Evolutionary conservation across 805 yeast genomes (phyloP).

Genomic region (Metschnikowia similis): DNA sequence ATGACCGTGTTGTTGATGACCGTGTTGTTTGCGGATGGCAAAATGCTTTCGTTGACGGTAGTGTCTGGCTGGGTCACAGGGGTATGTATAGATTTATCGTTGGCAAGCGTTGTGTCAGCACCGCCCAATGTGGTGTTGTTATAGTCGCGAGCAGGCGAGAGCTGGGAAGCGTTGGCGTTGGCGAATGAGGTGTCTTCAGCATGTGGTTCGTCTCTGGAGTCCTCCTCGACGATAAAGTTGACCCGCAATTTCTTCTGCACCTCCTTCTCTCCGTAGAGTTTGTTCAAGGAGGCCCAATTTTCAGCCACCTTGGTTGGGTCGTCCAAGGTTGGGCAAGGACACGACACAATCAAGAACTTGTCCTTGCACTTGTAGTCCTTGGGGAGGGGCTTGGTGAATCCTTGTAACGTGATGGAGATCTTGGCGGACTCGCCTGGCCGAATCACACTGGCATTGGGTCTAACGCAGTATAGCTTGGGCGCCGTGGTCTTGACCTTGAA

Average conservation of each 20-base stretch:
- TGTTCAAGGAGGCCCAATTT: constrained; percentile 71
- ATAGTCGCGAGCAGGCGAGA: constrained; percentile 15
- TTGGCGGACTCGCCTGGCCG: constrained; percentile 69
- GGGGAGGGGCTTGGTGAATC: constrained; percentile 70
- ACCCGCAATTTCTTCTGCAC: constrained; percentile 67
- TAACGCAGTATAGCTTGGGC: constrained; percentile 90
- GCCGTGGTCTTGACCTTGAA: constrained; percentile 98
- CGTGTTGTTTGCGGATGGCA: constrained; percentile 8
- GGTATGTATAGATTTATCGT: constrained; percentile 9
- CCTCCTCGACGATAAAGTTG: constrained; percentile 40
- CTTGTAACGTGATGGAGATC: constrained; percentile 82
- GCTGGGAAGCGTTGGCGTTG: constrained; percentile 20
- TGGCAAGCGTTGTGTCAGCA: constrained; percentile 13
- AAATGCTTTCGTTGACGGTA: constrained; percentile 6
- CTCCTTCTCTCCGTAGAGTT: constrained; percentile 50
- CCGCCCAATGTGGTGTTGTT: constrained; percentile 12
- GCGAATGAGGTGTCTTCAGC: constrained; percentile 17
- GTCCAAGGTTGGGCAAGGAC: constrained; percentile 65
- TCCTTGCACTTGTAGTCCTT: constrained; percentile 79
- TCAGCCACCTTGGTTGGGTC: constrained; percentile 58
- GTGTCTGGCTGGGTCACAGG: constrained; percentile 5
- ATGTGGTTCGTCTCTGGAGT: constrained; percentile 16
- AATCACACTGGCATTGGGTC: constrained; percentile 87
- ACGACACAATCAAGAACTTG: constrained; percentile 84
- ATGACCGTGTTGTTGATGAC: constrained; percentile 8